Evolutionary conservation across 176 grass and related monocot species (phyloP).

Genomic region (Leersia perrieri): DNA sequence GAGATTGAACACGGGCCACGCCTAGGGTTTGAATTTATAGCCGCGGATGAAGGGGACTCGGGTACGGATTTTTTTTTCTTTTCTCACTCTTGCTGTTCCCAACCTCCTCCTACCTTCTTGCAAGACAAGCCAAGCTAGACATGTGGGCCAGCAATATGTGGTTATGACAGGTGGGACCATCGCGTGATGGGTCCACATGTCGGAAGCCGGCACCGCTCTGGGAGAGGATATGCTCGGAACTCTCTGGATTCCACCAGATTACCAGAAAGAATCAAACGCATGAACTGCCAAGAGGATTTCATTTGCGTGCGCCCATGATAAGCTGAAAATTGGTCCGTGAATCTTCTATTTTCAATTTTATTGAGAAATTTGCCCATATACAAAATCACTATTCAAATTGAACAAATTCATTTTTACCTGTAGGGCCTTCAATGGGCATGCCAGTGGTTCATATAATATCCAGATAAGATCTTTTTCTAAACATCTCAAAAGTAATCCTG

Average conservation of each 20-base stretch:
- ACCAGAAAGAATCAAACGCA: background rate
- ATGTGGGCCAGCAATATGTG: background rate
- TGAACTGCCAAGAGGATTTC: background rate
- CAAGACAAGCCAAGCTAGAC: background rate
- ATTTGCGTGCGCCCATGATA: background rate
- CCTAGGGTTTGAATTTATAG: constrained; percentile 48
- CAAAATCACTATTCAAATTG: background rate
- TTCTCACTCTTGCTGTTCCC: background rate
- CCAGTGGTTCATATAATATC: too few species aligned
- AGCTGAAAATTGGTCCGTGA: background rate
- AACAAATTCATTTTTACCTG: background rate
- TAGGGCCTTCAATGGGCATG: too few species aligned
- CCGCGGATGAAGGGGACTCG: too few species aligned
- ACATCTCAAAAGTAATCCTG: too few species aligned
- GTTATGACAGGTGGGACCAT: background rate
- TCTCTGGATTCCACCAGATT: background rate
- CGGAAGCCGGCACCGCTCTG: background rate
- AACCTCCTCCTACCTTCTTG: background rate
- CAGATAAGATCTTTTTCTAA: too few species aligned
- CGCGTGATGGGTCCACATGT: background rate
- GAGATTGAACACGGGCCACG: background rate
- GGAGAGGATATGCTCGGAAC: background rate
- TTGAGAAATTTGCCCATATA: background rate
- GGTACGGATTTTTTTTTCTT: background rate
- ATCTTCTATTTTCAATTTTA: background rate